Evolutionary conservation across 192 early-diverging fungal genomes (phyloP).

Genomic region (Coemansia sp.): DNA sequence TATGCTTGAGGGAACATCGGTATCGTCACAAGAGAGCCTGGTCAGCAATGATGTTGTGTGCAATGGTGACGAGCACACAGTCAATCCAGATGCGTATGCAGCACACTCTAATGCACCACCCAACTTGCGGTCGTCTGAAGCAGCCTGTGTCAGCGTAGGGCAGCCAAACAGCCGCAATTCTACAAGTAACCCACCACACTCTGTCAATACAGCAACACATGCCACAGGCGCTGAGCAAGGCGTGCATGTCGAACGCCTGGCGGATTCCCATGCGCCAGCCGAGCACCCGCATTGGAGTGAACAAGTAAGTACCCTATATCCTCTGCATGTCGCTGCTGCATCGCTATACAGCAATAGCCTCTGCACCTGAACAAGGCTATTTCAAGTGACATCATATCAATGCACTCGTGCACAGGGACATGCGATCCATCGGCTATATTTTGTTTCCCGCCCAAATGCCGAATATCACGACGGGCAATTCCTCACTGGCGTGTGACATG

Average conservation of each 20-base stretch:
- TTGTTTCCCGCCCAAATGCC: neutral
- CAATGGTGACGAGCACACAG: neutral
- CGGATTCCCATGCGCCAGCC: neutral
- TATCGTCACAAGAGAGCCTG: constrained; percentile 50
- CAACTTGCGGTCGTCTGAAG: neutral
- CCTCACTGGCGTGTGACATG: neutral
- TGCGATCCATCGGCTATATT: neutral
- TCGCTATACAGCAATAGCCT: constrained; percentile 1
- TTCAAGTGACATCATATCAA: neutral
- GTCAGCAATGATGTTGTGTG: neutral
- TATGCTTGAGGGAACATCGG: constrained; percentile 45
- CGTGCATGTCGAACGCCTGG: constrained; percentile 3
- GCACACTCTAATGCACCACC: neutral
- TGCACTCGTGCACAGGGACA: neutral
- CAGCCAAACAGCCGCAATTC: neutral
- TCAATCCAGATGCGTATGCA: neutral
- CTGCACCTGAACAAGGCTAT: neutral
- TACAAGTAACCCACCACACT: neutral
- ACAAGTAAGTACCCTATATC: constrained; percentile 7
- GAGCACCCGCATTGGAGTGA: constrained; percentile 2
- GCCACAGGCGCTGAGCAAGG: neutral
- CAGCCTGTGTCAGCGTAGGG: neutral
- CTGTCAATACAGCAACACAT: neutral
- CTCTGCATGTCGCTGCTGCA: constrained; percentile 13
- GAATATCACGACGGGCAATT: neutral